Conservation (phyloP, 495 filamentous ascomycete genomes). For the Penicillium herquei region DNA sequence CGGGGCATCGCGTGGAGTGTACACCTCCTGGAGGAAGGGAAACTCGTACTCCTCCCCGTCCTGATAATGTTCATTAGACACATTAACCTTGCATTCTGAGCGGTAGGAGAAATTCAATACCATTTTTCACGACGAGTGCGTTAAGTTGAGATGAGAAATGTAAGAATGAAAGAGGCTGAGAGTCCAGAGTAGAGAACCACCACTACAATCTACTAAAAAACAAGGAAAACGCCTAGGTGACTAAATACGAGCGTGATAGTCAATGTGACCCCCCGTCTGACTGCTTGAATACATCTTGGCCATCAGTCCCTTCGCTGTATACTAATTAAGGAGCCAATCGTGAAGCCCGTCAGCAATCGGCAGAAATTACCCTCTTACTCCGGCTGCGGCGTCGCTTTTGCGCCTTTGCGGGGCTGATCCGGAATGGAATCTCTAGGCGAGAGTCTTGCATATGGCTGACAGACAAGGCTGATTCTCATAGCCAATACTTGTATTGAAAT, state of each 20-base stretch:
- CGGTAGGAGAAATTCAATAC: neutral
- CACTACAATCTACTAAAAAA: neutral
- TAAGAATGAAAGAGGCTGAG: neutral
- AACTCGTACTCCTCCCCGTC: constrained; percentile 30
- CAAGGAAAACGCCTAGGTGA: neutral
- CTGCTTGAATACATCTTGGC: neutral
- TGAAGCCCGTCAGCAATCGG: neutral
- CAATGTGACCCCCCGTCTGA: constrained; percentile 7
- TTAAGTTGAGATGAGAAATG: neutral
- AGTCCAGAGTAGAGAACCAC: neutral
- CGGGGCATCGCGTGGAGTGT: constrained; percentile 25
- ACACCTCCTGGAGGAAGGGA: constrained; percentile 37
- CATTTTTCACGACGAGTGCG: neutral
- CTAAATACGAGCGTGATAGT: constrained; percentile 11
- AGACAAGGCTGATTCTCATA: neutral
- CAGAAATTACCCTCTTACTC: constrained; percentile 10
- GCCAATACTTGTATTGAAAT: neutral
- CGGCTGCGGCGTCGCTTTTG: neutral
- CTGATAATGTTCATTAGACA: constrained; percentile 9
- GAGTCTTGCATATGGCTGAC: neutral
- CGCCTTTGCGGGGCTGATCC: neutral
- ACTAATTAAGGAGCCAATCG: constrained; percentile 9
- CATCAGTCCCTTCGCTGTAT: constrained; percentile 3
- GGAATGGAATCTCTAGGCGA: constrained; percentile 5
- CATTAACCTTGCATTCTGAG: too few species aligned